Conservation (phyloP, 2,329 filamentous ascomycete species). For the Cercospora zeina region DNA sequence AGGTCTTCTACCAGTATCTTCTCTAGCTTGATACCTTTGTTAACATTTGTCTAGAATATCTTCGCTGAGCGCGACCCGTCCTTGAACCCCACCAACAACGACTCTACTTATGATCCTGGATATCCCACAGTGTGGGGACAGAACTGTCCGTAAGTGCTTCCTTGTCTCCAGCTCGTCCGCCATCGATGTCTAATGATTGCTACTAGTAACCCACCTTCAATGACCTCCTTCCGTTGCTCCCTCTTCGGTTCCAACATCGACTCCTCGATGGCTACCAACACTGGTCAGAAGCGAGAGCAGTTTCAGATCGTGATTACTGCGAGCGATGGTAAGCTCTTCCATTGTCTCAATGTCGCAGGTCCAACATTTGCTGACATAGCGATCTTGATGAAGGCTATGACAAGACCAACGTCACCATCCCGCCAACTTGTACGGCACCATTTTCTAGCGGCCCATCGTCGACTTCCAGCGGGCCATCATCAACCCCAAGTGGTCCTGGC, state of each 20-base stretch:
- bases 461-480: slow-evolving; percentile 1
- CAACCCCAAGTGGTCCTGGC: neutral
- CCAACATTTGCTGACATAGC: neutral
- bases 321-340: slow-evolving; percentile 26
- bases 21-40: neutral
- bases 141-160: slow-evolving; percentile 27
- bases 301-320: slow-evolving; percentile 36
- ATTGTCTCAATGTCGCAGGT: slow-evolving; percentile 11
- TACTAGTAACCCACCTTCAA: slow-evolving; percentile 29
- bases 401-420: slow-evolving; percentile 30
- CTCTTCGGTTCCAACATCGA: slow-evolving; percentile 39
- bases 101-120: slow-evolving; percentile 25
- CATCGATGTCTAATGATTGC: neutral
- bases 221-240: slow-evolving; percentile 40
- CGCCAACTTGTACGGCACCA: slow-evolving; percentile 19
- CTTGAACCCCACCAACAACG: slow-evolving; percentile 31
- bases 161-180: neutral
- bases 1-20: too few species aligned
- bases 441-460: slow-evolving; percentile 10
- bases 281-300: slow-evolving; percentile 28
- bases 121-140: slow-evolving; percentile 30
- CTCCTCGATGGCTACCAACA: slow-evolving; percentile 33
- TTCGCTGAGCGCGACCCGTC: slow-evolving; percentile 32
- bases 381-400: slow-evolving; percentile 12
- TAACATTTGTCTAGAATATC: slow-evolving; percentile 18